Base-by-base conservation (phyloP, 495 filamentous ascomycete genomes). In the Pseudomonodictys pantanalensis region DNA sequence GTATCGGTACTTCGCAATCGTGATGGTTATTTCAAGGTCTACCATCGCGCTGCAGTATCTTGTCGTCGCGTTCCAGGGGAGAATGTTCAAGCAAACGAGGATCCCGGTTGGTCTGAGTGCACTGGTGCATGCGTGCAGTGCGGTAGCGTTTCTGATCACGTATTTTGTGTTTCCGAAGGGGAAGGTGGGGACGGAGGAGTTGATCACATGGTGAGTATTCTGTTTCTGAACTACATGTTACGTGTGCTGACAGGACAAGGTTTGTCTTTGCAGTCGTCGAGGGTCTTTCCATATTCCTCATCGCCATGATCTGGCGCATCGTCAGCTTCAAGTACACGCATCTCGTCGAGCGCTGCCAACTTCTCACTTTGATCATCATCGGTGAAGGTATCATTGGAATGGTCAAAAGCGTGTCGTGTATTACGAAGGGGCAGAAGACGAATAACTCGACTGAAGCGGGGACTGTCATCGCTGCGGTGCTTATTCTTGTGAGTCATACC, bases 261-360 rank as follows among this genome's bases (percentile, higher is more conserved):
- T 56, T 26, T 20, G 26, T 56, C 23, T 20, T 56, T 32, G 26
- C 26, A 11, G n/a, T 56, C 47, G 17, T 52, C 10, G 55, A 58
- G 22, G 33, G 17, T 3, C 18, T 58, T 12, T n/a, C 42, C 15
- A 42, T 35, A 2, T 10, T 58, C n/a, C 20, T 7, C 23, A 32
- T 58, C 15, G 18, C 55, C 17, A 41, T 41, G 22, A 8, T 38
- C 17, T 58, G 47, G 44, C 38, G 43, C 22, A 52, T 58, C 28
- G 30, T 58, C 9, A 58, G 47, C 22, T 52, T 58, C 33, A 58
- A 58, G 30, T 22, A 52, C 33, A 58, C 55, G 43, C 55, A 58
- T 41, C 30, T 58, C 12, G 55, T 58, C 6, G 48, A 58, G 33
- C 55, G 55, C 3, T n/a, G 51, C 15, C 22, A 29, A 28, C 55